Conservation (phyloP, 1,284 basidiomycete genomes). For the Gymnopus androsaceus region DNA sequence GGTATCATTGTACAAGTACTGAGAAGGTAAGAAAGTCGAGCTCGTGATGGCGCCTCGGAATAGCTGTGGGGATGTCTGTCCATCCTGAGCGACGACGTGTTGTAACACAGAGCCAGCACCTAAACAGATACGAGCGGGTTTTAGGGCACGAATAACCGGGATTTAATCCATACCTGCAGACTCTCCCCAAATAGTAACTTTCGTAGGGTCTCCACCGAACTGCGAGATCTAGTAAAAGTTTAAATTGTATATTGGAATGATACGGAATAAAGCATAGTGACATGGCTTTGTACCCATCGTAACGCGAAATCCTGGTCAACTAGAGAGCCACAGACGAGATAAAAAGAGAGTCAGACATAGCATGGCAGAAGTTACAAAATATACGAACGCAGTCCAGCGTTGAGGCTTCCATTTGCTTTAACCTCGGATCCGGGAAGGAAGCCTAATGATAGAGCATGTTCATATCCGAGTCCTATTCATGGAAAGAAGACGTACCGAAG, state of each 20-base stretch:
- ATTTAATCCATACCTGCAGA: slow-evolving; percentile 27
- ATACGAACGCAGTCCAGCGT: slow-evolving; percentile 29
- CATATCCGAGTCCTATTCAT: background rate
- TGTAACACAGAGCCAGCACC: slow-evolving; percentile 24
- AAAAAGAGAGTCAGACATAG: background rate
- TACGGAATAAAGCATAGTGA: slow-evolving; percentile 14
- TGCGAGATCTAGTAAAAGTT: slow-evolving; percentile 21
- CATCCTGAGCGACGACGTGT: slow-evolving; percentile 31
- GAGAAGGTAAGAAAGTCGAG: slow-evolving; percentile 46
- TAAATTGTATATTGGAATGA: background rate
- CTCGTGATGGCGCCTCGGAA: slow-evolving; percentile 48
- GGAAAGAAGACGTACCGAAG: slow-evolving; percentile 17
- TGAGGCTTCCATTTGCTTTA: slow-evolving; percentile 27
- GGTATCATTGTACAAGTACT: slow-evolving; percentile 44
- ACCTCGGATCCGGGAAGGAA: slow-evolving; percentile 31
- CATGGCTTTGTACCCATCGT: slow-evolving; percentile 33
- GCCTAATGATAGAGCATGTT: slow-evolving; percentile 12
- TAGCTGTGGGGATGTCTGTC: slow-evolving; percentile 40
- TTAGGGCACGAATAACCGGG: background rate
- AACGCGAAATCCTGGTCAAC: slow-evolving; percentile 35
- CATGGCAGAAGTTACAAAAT: background rate
- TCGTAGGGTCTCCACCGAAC: slow-evolving; percentile 33
- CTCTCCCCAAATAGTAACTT: slow-evolving; percentile 36
- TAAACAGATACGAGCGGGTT: background rate
- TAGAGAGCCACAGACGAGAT: slow-evolving; percentile 9